Base-by-base conservation (phyloP, 2,329 filamentous ascomycete species). In the Zasmidium angulare region DNA sequence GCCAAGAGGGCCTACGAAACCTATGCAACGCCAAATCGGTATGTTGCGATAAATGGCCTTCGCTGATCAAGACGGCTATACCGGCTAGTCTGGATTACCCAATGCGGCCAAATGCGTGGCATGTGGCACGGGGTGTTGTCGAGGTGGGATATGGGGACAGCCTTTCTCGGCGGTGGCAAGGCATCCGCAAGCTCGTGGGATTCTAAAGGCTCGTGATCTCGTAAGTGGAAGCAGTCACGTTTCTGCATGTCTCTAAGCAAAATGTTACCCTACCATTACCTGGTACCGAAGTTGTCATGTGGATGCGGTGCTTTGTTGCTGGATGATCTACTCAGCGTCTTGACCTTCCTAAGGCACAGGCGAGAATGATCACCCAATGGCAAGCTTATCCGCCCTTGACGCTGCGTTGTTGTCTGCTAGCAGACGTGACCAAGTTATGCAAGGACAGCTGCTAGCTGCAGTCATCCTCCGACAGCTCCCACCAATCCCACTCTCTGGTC, bases 1-100 rank as follows among this genome's bases (percentile, higher is more conserved):
- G 92, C 22, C 87, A 90, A 65, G 95, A 99, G 74, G 95, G 95
- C 0, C 77, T 99, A 21, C 82, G 91, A 36, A 88, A 87, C 2
- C 72, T 99, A 56, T 96, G 91, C 75, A 97, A 98, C 75, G 75
- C 87, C 64, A 99, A 99, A 80, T 86, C 89, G 58, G 80, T 99
- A 29, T 96, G 92, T 71, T 82, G 86, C 62, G 95, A 99, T 78
- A 81, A 87, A 72, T 85, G 80, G 70, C 79, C 81, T 0, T 73
- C 72, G 23, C 23, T 80, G 24, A 72, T 85, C 62, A 81, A 87
- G 63, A 99, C 95, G 6, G 80, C 82, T 3, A 97, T 99, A 59
- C 95, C 95, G 1, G 82, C 82, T 1, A 85, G 89, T 3, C 84
- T 96, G 66, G 87, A 88, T 70, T 96, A 98, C 74, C 93, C 95